Percentiles rank a stretch among this genome's conserved stretches.
phyloP scores from a whole-genome alignment of 2,329 filamentous ascomycete genomes.

The Metarhizium guizhouense region DNA sequence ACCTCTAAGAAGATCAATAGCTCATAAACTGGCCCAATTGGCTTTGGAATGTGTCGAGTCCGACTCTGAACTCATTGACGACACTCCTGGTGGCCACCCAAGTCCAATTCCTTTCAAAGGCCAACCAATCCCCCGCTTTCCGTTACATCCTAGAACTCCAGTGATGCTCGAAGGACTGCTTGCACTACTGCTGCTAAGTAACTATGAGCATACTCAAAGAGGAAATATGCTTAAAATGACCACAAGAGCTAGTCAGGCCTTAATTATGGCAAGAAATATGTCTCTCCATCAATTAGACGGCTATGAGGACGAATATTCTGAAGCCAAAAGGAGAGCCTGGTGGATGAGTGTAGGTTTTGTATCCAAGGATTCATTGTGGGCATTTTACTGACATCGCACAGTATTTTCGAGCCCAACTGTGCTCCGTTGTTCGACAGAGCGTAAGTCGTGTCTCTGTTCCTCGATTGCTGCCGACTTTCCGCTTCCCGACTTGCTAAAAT shows the following conservation, averaged over 20 bases:
- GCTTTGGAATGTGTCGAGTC: neutral
- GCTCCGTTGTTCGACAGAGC: slow-evolving; percentile 2
- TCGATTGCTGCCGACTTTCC: no score
- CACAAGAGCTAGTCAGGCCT: slow-evolving; percentile 1
- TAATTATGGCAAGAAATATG: slow-evolving; percentile 1
- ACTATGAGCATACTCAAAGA: slow-evolving; percentile 4
- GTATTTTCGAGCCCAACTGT: slow-evolving; percentile 5
- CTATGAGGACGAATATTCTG: neutral
- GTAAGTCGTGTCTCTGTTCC: neutral
- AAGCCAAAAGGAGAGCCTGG: slow-evolving; percentile 3
- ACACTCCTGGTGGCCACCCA: neutral
- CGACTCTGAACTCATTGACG: neutral
- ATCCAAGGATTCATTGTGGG: neutral
- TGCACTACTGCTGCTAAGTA: slow-evolving; percentile 1
- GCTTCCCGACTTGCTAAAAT: neutral
- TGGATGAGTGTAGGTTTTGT: slow-evolving; percentile 3
- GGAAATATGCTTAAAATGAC: slow-evolving; percentile 4
- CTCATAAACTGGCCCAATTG: neutral
- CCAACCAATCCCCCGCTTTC: neutral
- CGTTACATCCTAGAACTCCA: neutral
- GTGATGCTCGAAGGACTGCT: neutral
- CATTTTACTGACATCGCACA: neutral
- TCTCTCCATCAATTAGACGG: neutral
- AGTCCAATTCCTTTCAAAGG: neutral
- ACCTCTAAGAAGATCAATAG: neutral